Conservation (phyloP, 2,329 filamentous ascomycete species). For the Pseudogymnoascus sp. region DNA sequence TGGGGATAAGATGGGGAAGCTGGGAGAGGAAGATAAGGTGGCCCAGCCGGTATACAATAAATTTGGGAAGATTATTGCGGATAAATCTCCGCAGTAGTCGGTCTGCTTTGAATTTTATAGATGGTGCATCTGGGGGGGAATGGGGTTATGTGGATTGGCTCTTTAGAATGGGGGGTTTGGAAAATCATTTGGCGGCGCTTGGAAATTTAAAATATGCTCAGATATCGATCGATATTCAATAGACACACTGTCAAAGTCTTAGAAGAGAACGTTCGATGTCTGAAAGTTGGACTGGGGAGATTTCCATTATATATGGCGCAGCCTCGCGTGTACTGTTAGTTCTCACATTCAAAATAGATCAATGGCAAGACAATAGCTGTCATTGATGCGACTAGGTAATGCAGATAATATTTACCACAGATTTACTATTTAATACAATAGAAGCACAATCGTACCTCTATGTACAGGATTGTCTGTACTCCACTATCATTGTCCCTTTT, state of each 20-base stretch:
- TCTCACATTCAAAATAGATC: background rate
- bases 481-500: background rate
- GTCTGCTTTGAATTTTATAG: background rate
- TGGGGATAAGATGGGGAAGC: slow-evolving; percentile 36
- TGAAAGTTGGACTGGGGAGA: background rate
- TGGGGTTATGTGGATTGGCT: background rate
- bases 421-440: background rate
- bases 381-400: background rate
- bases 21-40: slow-evolving; percentile 27
- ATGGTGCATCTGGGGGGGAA: background rate
- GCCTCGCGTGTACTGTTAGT: background rate
- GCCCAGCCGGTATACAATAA: slow-evolving; percentile 31
- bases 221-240: background rate
- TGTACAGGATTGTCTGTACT: background rate
- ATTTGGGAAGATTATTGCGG: slow-evolving; percentile 30
- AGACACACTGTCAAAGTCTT: background rate
- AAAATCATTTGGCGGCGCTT: background rate
- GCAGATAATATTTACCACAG: background rate
- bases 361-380: background rate
- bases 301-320: background rate
- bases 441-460: background rate
- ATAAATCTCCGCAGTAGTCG: slow-evolving; percentile 12
- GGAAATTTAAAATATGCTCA: background rate
- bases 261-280: background rate
- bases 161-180: background rate